A percentile compares a stretch with the other conserved stretches of the same genome.
These are phyloP conservation scores for Rhizopogon parksii DNA, from an alignment of 1,284 basidiomycete genomes.

Conservation along the genomic window DNA sequence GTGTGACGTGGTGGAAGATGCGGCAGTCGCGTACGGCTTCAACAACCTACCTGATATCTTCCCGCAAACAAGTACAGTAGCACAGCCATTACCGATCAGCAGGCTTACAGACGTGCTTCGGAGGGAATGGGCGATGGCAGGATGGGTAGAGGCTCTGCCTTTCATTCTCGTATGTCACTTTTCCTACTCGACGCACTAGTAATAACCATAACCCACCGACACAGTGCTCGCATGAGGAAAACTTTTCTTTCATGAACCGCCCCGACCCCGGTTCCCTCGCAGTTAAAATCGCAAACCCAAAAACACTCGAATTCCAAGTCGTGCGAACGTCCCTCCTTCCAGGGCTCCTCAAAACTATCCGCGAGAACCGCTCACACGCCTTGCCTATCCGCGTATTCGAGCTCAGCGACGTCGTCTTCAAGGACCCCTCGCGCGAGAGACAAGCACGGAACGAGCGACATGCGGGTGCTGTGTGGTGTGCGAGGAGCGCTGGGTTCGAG, in stretches of 20 bases:
- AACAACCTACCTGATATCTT: slow-evolving; percentile 92
- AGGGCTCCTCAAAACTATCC: slow-evolving; percentile 92
- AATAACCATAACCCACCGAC: not conserved
- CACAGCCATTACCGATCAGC: slow-evolving; percentile 86
- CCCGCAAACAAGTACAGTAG: slow-evolving; percentile 93
- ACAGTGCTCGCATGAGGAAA: slow-evolving; percentile 97
- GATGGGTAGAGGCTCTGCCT: slow-evolving; percentile 94
- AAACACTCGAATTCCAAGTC: slow-evolving; percentile 96
- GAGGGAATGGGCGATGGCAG: slow-evolving; percentile 87
- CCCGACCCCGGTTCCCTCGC: slow-evolving; percentile 76
- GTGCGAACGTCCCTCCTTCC: slow-evolving; percentile 94
- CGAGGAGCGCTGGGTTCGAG: slow-evolving; percentile 96
- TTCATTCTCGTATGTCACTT: slow-evolving; percentile 72
- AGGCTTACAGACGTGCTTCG: slow-evolving; percentile 88
- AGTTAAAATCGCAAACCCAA: slow-evolving; percentile 93
- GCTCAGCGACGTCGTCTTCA: slow-evolving; percentile 88
- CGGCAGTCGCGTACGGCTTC: slow-evolving; percentile 96
- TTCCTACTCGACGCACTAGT: not conserved
- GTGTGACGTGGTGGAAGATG: slow-evolving; percentile 98
- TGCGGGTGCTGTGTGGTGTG: slow-evolving; percentile 90
- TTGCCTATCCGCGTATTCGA: slow-evolving; percentile 94
- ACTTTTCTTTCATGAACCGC: slow-evolving; percentile 90
- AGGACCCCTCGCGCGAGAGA: slow-evolving; percentile 73
- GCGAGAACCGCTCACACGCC: slow-evolving; percentile 93
- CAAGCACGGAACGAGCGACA: slow-evolving; percentile 85